Base-by-base conservation (phyloP, 2,329 filamentous ascomycete genomes). In the Penicillium sp. region DNA sequence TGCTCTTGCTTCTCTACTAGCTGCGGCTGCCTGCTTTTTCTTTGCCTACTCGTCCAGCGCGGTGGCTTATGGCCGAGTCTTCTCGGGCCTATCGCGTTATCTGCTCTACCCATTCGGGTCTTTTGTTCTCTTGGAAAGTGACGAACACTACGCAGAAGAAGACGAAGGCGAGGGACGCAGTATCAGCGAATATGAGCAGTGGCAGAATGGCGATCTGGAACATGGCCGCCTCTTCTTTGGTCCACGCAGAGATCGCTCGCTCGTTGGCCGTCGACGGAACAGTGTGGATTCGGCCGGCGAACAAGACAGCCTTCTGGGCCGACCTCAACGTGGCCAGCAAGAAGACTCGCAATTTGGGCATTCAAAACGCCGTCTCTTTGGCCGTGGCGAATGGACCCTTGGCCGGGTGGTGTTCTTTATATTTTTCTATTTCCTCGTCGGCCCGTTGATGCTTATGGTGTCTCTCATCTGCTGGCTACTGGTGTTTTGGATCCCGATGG, bases 401-500 rank as follows among this genome's bases (percentile, higher is more conserved):
- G 93, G 93, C 46, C 84, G 93, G 42, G 87, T 98, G 56, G 84
- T 97, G 62, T 98, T 96, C 77, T 98, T 96, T 73, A 63, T 89
- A 52, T 91, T 94, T 74, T 98, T 97, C 74, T 97, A 96, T 72
- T 87, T 89, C 59, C 74, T 97, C 49, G 84, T 98, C 55, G 89
- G 87, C 3, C 93, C 93, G 1, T 80, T 87, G 16, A 78, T 97
- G 55, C 84, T 97, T 57, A 62, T 95, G 35, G 89, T 93, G 28
- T 95, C 89, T 7, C 81, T 80, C 22, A 79, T 95, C 49, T 98
- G 93, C 72, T 98, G 91, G 90, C 85, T 98, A 63, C 70, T 97
- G 56, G 93, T 98, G 47, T 98, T 98, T 73, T 90, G 84, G 76
- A 98, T 98, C 44, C 94, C 93, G 7, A 98, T 98, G 93, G 94